A percentile compares a stretch with the other conserved stretches of the same genome.
These are phyloP conservation scores for Handroanthus guayacan DNA, from an alignment of 257 asterid species.

Conservation along the genomic window DNA sequence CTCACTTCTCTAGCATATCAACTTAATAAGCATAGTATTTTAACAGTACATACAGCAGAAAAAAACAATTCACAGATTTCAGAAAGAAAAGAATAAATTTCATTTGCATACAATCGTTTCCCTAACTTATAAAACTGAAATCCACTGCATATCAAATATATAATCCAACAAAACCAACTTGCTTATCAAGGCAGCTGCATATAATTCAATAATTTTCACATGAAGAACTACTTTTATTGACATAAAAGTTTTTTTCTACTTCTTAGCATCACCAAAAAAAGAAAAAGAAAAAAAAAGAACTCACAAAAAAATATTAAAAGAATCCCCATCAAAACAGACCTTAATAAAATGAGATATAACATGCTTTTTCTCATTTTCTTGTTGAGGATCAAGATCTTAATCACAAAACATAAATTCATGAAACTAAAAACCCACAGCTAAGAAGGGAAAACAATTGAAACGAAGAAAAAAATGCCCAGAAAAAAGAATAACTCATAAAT, in stretches of 20 bases:
- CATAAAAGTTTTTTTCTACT: not conserved
- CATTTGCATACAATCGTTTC: not conserved
- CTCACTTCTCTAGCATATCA: not conserved
- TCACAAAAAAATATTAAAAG: not conserved
- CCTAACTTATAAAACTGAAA: not conserved
- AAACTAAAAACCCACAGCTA: not conserved
- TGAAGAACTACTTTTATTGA: too few species aligned
- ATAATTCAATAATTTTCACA: not conserved
- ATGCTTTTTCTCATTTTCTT: not conserved
- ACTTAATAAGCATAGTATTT: not conserved
- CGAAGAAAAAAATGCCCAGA: too few species aligned
- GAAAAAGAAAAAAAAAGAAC: not conserved
- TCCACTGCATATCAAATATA: not conserved
- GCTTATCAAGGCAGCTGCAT: not conserved
- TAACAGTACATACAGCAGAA: not conserved
- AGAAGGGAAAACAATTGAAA: too few species aligned
- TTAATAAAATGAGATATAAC: not conserved
- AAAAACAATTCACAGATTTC: not conserved
- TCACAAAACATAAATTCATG: not conserved
- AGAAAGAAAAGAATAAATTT: not conserved
- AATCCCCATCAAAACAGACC: not conserved
- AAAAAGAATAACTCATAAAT: not conserved
- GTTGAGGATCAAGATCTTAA: not conserved
- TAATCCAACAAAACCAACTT: not conserved
- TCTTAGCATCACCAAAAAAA: not conserved